phyloP scores from a whole-genome alignment of 2,329 filamentous ascomycete species.

The Pyricularia sp. region DNA sequence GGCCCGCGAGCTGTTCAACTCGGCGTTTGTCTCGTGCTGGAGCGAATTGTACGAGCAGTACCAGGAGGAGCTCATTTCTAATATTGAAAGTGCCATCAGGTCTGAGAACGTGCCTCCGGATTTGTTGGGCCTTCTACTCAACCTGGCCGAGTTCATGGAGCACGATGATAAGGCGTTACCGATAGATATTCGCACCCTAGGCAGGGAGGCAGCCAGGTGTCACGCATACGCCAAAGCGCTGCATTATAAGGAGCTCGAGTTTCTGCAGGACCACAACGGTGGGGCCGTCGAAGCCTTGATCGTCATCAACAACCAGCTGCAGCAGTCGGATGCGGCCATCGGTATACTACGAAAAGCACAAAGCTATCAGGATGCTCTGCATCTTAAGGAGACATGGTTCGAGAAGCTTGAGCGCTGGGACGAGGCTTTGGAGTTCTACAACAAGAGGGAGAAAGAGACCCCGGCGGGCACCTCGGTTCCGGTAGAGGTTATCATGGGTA shows the following conservation, averaged over 20 bases:
- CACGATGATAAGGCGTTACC: constrained; percentile 97
- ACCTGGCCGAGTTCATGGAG: constrained; percentile 98
- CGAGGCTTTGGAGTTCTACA: constrained; percentile 84
- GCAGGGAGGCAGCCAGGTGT: constrained; percentile 88
- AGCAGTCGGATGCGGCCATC: constrained; percentile 96
- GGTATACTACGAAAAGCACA: constrained; percentile 95
- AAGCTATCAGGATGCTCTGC: constrained; percentile 82
- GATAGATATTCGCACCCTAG: constrained; percentile 90
- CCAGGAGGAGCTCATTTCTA: constrained; percentile 88
- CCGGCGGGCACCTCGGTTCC: constrained; percentile 43
- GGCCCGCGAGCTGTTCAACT: constrained; percentile 92
- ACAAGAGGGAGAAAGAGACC: constrained; percentile 66
- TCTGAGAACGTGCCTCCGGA: constrained; percentile 94
- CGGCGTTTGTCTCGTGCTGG: constrained; percentile 98
- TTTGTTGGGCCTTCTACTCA: constrained; percentile 83
- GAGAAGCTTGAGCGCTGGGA: constrained; percentile 98
- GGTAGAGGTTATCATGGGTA: constrained; percentile 96
- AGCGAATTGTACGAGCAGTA: constrained; percentile 94
- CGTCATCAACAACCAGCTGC: constrained; percentile 97
- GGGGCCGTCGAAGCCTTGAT: constrained; percentile 94
- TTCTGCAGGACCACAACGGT: constrained; percentile 92
- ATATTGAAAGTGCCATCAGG: constrained; percentile 89
- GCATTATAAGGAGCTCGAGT: constrained; percentile 98
- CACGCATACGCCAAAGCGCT: constrained; percentile 97
- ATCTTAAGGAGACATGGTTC: constrained; percentile 96